Base-by-base conservation (phyloP, 768 basidiomycete genomes). In the Pleurotus ostreatus region DNA sequence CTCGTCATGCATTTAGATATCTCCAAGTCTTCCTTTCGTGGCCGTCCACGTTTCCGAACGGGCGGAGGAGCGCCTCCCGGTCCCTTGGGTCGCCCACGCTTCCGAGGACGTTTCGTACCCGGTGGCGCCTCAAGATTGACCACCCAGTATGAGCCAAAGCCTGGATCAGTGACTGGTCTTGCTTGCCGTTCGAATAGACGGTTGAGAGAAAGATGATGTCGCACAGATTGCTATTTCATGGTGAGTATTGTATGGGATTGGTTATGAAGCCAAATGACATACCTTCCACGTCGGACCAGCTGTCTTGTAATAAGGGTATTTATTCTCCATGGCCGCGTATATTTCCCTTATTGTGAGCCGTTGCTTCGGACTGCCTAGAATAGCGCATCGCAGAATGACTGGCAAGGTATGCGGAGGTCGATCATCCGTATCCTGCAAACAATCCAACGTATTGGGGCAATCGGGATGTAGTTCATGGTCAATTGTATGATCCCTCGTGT, bases 251-350 rank as follows among this genome's bases (percentile, higher is more conserved):
- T 41, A 57, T 34, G 60, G 56, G 58, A 43, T 47, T 57, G 56
- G 57, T 56, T 58, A 7, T 4, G 40, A 51, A 43, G 48, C 48
- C 38, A 48, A 56, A 40, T 44, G 34, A 61, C 71, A 56, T 65
- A 89, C 90, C 82, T 92, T 92, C 90, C 90, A 92, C 11, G 89
- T 90, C 25, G 85, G 80, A 34, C 90, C 90, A 39, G 90, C 88
- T 13, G 83, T 85, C 68, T 79, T 84, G 70, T 90, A 92, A 63
- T 89, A 92, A 8, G 82, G 79, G 64, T 92, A 92, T 70, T 92
- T 92, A 30, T 79, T 78, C 73, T 92, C 90, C 88, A 92, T 92
- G 15, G 88, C 85, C 8, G 86, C 87, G 62, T 92, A 92, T 57
- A 92, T 92, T 64, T 92, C 89, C 47, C 89, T 79, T 62, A 92